These are phyloP conservation scores for Rhizophagus clarus DNA, from an alignment of 192 early-diverging fungal genomes.

Conservation along the genomic window DNA sequence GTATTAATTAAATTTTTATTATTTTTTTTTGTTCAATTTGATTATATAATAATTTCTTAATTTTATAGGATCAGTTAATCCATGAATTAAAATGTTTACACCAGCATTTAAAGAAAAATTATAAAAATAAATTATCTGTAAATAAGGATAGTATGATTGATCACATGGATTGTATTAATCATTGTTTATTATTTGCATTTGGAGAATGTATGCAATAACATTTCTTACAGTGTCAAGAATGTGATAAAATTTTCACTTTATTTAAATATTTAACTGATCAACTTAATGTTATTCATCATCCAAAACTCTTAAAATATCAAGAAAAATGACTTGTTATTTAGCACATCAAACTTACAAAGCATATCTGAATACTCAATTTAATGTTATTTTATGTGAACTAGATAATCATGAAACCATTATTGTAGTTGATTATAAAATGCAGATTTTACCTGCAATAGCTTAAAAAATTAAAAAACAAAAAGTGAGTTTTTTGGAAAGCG, in stretches of 20 bases:
- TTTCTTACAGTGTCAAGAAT: not conserved
- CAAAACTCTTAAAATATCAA: not conserved
- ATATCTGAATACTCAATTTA: not conserved
- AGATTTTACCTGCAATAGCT: constrained; percentile 4
- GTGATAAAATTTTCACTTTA: not conserved
- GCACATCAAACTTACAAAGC: not conserved
- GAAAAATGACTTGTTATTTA: not conserved
- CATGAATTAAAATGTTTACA: not conserved
- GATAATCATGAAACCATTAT: not conserved
- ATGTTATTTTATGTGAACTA: not conserved
- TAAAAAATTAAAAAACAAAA: not conserved
- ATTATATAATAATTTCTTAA: not conserved
- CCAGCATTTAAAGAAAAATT: not conserved
- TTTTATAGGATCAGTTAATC: not conserved
- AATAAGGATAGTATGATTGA: not conserved
- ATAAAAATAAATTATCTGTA: not conserved
- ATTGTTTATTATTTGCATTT: constrained; percentile 13
- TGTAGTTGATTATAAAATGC: constrained; percentile 9
- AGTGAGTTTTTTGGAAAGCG: constrained; percentile 3
- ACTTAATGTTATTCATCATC: not conserved
- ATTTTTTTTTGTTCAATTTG: too few species aligned
- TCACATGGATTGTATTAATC: not conserved
- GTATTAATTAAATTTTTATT: too few species aligned
- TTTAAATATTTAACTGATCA: not conserved
- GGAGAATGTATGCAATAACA: not conserved